phyloP scores from a whole-genome alignment of 345 rosid genomes.

The Aquilaria malaccensis region DNA sequence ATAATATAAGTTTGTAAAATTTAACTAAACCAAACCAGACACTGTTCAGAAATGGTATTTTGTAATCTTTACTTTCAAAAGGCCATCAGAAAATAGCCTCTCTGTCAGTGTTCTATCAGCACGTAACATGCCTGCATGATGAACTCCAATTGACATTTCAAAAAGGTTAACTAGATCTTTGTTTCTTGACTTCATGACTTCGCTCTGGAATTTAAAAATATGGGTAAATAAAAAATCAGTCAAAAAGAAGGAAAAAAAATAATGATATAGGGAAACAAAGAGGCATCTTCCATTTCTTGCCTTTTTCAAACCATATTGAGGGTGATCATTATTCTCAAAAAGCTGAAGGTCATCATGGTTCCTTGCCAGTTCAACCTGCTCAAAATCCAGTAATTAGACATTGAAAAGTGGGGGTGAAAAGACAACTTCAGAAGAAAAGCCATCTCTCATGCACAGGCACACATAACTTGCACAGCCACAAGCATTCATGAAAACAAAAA shows the following conservation, averaged over 20 bases:
- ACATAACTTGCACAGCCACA: too few relatives aligned
- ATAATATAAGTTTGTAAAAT: slow-evolving; percentile 11
- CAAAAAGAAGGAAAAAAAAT: slow-evolving; percentile 8
- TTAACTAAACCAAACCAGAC: slow-evolving; percentile 3
- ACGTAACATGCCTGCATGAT: slow-evolving; percentile 98
- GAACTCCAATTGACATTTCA: slow-evolving; percentile 69
- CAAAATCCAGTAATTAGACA: slow-evolving; percentile 11
- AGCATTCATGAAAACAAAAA: too few relatives aligned
- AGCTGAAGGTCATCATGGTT: slow-evolving; percentile 55
- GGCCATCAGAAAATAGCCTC: slow-evolving; percentile 82
- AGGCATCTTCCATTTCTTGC: slow-evolving; percentile 26
- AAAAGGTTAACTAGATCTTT: slow-evolving; percentile 83
- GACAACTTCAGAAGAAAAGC: background rate
- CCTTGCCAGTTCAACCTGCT: slow-evolving; percentile 80
- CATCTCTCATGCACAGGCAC: too few relatives aligned
- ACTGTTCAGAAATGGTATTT: slow-evolving; percentile 11
- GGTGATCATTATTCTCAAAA: slow-evolving; percentile 60
- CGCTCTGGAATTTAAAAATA: slow-evolving; percentile 50
- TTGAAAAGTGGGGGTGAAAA: background rate
- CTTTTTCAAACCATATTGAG: slow-evolving; percentile 62
- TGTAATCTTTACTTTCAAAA: slow-evolving; percentile 58
- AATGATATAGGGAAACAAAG: background rate
- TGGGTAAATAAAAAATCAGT: slow-evolving; percentile 15
- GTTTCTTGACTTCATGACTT: slow-evolving; percentile 90
- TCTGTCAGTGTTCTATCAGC: slow-evolving; percentile 93